Evolutionary conservation across 2,329 filamentous ascomycete species (phyloP).

Genomic region (Triangularia verruculosa): DNA sequence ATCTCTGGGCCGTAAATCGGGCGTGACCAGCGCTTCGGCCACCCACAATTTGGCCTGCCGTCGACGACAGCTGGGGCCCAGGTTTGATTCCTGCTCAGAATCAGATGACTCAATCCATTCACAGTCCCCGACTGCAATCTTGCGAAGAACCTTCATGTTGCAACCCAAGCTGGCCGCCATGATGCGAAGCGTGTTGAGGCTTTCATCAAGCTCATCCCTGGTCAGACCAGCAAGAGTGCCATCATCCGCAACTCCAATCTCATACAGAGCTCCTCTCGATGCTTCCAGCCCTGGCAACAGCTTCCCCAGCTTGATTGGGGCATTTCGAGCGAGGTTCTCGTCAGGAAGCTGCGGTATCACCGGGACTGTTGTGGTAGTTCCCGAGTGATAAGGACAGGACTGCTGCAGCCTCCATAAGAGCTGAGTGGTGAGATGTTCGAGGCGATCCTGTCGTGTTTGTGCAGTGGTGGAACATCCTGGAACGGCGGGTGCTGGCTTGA

Average conservation of each 20-base stretch:
- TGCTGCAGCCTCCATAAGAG: conserved; percentile 93
- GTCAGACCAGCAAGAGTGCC: conserved; percentile 85
- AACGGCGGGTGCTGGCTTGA: conserved; percentile 26
- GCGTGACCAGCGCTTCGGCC: conserved; percentile 84
- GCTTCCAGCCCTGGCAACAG: conserved; percentile 81
- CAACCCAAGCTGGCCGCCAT: conserved; percentile 96
- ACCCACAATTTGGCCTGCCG: conserved; percentile 69
- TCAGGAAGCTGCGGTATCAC: conserved; percentile 75
- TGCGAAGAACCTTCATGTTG: conserved; percentile 74
- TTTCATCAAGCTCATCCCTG: conserved; percentile 89
- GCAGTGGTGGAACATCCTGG: conserved; percentile 34
- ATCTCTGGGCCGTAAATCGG: conserved; percentile 52
- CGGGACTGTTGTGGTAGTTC: conserved; percentile 65
- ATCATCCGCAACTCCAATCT: conserved; percentile 94
- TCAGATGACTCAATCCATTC: conserved; percentile 57
- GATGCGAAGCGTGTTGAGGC: conserved; percentile 74
- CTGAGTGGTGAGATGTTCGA: conserved; percentile 92
- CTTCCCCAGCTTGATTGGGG: conserved; percentile 50
- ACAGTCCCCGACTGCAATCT: conserved; percentile 81
- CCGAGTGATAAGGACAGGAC: conserved; percentile 85
- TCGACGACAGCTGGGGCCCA: conserved; percentile 27
- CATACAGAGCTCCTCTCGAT: conserved; percentile 88
- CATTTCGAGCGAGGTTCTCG: conserved; percentile 46
- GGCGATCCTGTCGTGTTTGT: conserved; percentile 74
- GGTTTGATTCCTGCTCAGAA: conserved; percentile 35